These are phyloP conservation scores for Blumeria graminis DNA, from an alignment of 2,329 filamentous ascomycete species.

Conservation along the genomic window DNA sequence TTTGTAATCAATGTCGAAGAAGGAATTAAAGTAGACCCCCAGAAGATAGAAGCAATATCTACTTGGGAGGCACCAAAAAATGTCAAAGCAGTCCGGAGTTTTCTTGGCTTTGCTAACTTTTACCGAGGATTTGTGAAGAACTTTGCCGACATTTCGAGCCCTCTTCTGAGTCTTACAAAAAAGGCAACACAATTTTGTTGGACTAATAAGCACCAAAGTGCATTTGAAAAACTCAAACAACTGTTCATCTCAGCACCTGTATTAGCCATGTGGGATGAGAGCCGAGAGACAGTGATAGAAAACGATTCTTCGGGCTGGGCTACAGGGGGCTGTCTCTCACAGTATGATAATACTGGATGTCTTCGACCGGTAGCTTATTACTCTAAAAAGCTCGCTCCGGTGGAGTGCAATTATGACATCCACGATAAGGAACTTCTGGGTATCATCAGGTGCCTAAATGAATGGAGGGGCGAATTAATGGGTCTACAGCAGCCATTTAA, in stretches of 20 bases:
- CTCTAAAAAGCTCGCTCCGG: neutral
- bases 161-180: neutral
- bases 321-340: neutral
- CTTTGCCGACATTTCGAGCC: neutral
- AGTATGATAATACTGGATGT: neutral
- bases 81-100: neutral
- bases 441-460: neutral
- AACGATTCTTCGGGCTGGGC: neutral
- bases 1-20: neutral
- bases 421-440: neutral
- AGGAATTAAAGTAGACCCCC: neutral
- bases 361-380: neutral
- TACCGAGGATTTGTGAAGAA: neutral
- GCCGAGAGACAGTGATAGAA: neutral
- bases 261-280: neutral
- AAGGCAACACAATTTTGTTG: neutral
- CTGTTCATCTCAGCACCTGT: neutral
- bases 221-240: neutral
- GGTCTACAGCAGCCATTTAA: neutral
- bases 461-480: neutral
- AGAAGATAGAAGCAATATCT: neutral
- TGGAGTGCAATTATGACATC: neutral
- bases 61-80: neutral
- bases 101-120: slow-evolving; percentile 1
- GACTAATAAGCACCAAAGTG: neutral